A percentile compares a stretch with the other conserved stretches of the same genome.
phyloP scores from a whole-genome alignment of 2,329 filamentous ascomycete species.

The Colletotrichum phormii region DNA sequence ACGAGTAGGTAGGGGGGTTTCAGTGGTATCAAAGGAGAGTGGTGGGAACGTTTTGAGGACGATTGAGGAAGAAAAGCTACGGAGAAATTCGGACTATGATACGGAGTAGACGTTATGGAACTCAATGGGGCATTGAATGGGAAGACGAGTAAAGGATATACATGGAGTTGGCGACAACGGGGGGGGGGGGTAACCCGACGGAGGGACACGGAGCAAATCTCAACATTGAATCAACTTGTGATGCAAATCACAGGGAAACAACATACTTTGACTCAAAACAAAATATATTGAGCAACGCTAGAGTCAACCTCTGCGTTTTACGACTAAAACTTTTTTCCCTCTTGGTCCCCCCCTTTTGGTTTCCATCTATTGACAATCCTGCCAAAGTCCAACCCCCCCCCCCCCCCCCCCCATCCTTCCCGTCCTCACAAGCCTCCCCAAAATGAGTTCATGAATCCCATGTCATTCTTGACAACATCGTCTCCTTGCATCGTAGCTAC shows the following conservation, averaged over 20 bases:
- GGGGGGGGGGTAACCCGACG: background rate
- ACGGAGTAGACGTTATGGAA: too few species aligned
- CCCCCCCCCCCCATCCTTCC: background rate
- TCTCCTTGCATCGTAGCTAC: background rate
- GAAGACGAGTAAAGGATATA: background rate
- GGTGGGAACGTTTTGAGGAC: too few species aligned
- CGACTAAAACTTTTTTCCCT: constrained; percentile 20
- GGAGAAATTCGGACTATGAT: too few species aligned
- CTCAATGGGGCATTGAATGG: background rate
- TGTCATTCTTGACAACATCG: background rate
- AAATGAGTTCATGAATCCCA: background rate
- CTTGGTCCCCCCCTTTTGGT: background rate
- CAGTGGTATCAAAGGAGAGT: too few species aligned
- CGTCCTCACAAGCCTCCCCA: background rate
- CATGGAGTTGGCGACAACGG: background rate
- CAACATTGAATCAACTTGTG: background rate
- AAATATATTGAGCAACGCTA: constrained; percentile 21
- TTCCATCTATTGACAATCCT: background rate
- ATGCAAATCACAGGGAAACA: background rate
- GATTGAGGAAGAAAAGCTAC: too few species aligned
- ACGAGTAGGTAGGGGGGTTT: too few species aligned
- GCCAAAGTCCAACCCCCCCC: background rate
- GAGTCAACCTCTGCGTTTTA: constrained; percentile 13
- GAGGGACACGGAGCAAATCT: background rate
- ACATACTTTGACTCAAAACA: constrained; percentile 11